Conservation (phyloP, 1,284 basidiomycete genomes). For the Pseudozyma thailandica region DNA sequence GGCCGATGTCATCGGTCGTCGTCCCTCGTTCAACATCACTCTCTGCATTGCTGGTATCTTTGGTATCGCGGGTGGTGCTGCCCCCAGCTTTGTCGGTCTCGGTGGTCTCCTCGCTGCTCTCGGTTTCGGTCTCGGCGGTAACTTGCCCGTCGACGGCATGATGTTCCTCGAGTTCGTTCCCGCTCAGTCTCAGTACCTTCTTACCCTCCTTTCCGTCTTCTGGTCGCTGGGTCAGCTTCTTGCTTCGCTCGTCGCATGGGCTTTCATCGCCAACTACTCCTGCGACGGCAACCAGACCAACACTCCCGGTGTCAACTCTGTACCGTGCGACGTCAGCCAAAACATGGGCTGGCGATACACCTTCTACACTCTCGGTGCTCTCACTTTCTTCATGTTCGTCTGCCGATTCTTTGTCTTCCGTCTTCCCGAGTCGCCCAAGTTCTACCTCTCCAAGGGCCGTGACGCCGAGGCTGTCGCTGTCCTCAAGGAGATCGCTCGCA, state of each 20-base stretch:
- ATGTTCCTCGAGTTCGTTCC: conserved; percentile 67
- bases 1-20: conserved; percentile 65
- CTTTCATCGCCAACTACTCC: conserved; percentile 64
- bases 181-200: conserved; percentile 59
- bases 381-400: conserved; percentile 63
- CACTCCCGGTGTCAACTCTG: conserved; percentile 22
- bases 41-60: conserved; percentile 65
- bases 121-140: conserved; percentile 65
- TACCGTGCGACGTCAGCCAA: conserved; percentile 41
- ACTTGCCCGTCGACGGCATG: conserved; percentile 67
- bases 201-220: conserved; percentile 65
- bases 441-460: conserved; percentile 64
- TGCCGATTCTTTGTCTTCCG: conserved; percentile 63
- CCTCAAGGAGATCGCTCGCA: conserved; percentile 60
- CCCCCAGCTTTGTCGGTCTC: conserved; percentile 60
- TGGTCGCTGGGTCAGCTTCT: conserved; percentile 66
- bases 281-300: conserved; percentile 53
- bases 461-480: conserved; percentile 65
- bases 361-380: conserved; percentile 62
- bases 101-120: conserved; percentile 61
- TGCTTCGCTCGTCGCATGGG: conserved; percentile 65
- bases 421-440: conserved; percentile 68
- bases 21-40: conserved; percentile 66
- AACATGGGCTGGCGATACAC: conserved; percentile 67
- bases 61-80: conserved; percentile 62